Evolutionary conservation across 2,329 filamentous ascomycete species (phyloP).

Genomic region (Coniosporium tulheliwenetii): DNA sequence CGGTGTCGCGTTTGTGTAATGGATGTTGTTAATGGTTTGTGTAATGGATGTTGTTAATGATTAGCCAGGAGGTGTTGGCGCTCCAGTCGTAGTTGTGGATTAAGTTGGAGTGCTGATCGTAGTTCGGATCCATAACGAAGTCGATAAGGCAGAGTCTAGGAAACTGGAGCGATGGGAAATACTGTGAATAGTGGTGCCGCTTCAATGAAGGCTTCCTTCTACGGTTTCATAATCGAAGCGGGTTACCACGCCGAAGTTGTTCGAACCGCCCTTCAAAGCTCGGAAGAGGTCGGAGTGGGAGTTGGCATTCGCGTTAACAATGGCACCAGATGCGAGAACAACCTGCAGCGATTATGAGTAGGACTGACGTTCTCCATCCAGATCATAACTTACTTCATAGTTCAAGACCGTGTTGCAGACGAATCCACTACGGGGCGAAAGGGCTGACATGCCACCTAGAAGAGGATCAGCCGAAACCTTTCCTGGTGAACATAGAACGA

Average conservation of each 20-base stretch:
- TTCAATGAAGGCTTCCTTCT: not conserved
- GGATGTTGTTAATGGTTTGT: constrained; percentile 4
- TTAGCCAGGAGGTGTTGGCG: not conserved
- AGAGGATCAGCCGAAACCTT: no score
- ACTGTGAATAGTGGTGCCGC: not conserved
- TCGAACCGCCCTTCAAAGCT: constrained; percentile 11
- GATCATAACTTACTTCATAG: constrained; percentile 6
- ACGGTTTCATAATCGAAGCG: constrained; percentile 3
- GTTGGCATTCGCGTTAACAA: constrained; percentile 7
- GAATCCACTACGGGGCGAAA: constrained; percentile 9
- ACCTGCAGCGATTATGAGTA: constrained; percentile 1
- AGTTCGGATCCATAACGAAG: constrained; percentile 1
- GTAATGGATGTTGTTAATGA: constrained; percentile 4
- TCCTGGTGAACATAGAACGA: constrained; percentile 8
- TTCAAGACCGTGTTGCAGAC: constrained; percentile 14
- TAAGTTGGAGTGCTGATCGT: constrained; percentile 1
- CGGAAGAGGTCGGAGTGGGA: constrained; percentile 12
- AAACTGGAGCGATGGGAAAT: not conserved
- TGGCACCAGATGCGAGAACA: constrained; percentile 8
- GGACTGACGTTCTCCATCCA: no score
- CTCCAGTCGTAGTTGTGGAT: constrained; percentile 1
- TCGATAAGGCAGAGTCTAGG: constrained; percentile 1
- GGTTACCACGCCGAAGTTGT: constrained; percentile 13
- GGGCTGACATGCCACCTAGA: no score
- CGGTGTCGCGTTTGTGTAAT: not conserved